A percentile compares a stretch with the other conserved stretches of the same genome.
Evolutionary conservation across 2,329 filamentous ascomycete genomes (phyloP).

Genomic region (Chaetomium globosum): DNA sequence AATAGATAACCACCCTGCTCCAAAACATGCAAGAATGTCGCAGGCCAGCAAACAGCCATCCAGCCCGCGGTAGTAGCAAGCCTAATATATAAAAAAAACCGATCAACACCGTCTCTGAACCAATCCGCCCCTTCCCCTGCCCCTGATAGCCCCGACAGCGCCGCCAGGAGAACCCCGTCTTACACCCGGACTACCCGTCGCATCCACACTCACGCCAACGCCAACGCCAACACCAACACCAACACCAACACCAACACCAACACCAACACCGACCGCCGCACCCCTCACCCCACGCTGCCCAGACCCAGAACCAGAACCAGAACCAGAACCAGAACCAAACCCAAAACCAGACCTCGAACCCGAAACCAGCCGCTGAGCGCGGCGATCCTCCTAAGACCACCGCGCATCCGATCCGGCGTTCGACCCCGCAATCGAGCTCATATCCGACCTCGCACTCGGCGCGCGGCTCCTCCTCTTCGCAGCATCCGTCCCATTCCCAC

Average conservation of each 20-base stretch:
- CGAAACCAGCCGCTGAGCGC: not conserved
- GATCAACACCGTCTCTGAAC: slow-evolving; percentile 18
- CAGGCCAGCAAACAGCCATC: not conserved
- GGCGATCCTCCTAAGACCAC: slow-evolving; percentile 34
- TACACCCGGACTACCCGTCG: not conserved
- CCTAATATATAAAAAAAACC: not conserved
- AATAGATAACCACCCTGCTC: slow-evolving; percentile 2
- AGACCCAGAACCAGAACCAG: not conserved
- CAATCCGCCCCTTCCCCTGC: slow-evolving; percentile 5
- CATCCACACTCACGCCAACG: not conserved
- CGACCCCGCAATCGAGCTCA: slow-evolving; percentile 11
- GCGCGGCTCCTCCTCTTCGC: slow-evolving; percentile 33
- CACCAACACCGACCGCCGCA: not conserved
- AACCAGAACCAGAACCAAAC: not conserved
- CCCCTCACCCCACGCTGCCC: not conserved
- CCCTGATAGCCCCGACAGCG: not conserved
- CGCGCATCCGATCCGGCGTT: slow-evolving; percentile 24
- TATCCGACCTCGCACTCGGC: slow-evolving; percentile 30
- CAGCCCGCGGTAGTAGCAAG: not conserved
- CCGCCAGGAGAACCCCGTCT: not conserved
- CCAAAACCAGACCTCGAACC: not conserved
- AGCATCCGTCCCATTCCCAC: slow-evolving; percentile 21
- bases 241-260: not conserved
- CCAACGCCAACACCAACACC: not conserved
- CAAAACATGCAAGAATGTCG: slow-evolving; percentile 4